Evolutionary conservation across 2,329 filamentous ascomycete genomes (phyloP).

Genomic region (Pseudogymnoascus pannorum): DNA sequence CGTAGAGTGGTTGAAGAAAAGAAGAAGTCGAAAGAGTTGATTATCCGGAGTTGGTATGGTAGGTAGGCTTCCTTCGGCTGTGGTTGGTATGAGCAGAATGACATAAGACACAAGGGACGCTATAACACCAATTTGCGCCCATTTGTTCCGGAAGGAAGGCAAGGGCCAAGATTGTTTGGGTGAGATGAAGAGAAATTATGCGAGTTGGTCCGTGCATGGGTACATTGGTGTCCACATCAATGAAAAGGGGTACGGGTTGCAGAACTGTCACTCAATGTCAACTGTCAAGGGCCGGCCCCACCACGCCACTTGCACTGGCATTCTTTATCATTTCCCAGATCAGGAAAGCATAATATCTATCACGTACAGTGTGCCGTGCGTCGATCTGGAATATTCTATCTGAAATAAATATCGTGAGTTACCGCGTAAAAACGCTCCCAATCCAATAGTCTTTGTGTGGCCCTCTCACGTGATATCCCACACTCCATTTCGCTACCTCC

Average conservation of each 20-base stretch:
- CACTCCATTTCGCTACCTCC: conserved; percentile 48
- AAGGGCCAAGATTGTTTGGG: conserved; percentile 1
- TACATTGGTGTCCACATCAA: background rate
- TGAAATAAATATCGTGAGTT: background rate
- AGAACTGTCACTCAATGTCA: conserved; percentile 8
- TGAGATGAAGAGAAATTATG: conserved; percentile 8
- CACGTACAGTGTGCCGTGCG: background rate
- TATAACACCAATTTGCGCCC: conserved; percentile 3
- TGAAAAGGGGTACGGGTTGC: conserved; percentile 2
- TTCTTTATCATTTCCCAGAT: background rate
- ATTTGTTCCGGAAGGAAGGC: background rate
- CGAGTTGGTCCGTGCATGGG: background rate
- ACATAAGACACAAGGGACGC: conserved; percentile 9
- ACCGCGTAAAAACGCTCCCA: conserved; percentile 43
- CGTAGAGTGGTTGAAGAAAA: background rate
- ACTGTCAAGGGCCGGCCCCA: conserved; percentile 1
- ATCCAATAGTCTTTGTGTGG: conserved; percentile 69
- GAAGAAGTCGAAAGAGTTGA: background rate
- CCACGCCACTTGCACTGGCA: background rate
- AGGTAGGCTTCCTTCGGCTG: background rate
- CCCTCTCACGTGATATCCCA: conserved; percentile 60
- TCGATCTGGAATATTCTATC: background rate
- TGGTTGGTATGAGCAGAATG: background rate
- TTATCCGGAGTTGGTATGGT: background rate
- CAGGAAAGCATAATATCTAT: background rate